Evolutionary conservation across 441 rosid species (phyloP).

Genomic region (Gossypium trilobum): DNA sequence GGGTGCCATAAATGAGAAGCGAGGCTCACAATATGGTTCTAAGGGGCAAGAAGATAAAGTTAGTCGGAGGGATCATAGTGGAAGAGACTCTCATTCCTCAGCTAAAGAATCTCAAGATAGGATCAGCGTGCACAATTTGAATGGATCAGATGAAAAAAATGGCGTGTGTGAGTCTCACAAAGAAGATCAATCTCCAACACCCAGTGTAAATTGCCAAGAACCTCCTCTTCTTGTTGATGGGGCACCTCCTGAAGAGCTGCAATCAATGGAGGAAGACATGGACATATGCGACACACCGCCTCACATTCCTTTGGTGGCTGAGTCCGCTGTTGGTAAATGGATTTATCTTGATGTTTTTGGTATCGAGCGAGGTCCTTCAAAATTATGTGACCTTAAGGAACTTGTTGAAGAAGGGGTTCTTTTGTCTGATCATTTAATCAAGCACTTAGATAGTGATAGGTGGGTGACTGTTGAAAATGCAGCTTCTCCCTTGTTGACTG

Average conservation of each 20-base stretch:
- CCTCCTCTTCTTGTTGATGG: conserved; percentile 36
- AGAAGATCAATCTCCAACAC: conserved; percentile 42
- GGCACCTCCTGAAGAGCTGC: conserved; percentile 59
- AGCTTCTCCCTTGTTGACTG: conserved; percentile 60
- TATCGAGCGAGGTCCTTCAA: conserved; percentile 78
- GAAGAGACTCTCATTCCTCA: conserved; percentile 31
- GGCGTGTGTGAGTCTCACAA: conserved; percentile 36
- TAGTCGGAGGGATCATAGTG: conserved; percentile 41
- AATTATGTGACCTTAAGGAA: conserved; percentile 61
- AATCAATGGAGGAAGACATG: conserved; percentile 99
- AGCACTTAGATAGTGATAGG: conserved; percentile 72
- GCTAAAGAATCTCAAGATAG: conserved; percentile 55
- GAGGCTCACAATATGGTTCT: conserved; percentile 35
- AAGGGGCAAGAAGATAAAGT: conserved; percentile 55
- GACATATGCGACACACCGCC: conserved; percentile 98
- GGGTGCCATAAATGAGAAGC: conserved; percentile 49
- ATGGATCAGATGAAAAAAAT: conserved; percentile 41
- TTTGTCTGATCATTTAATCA: conserved; percentile 80
- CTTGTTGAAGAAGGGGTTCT: conserved; percentile 78
- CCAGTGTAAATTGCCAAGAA: conserved; percentile 33
- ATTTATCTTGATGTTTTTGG: conserved; percentile 89
- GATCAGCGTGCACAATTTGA: conserved; percentile 24
- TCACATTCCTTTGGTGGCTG: conserved; percentile 54
- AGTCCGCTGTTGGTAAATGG: conserved; percentile 74
- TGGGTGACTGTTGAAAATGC: conserved; percentile 98